Percentiles rank a stretch among this genome's conserved stretches.
Conservation (phyloP, 2,329 filamentous ascomycete genomes). For the Diaporthe sp. region DNA sequence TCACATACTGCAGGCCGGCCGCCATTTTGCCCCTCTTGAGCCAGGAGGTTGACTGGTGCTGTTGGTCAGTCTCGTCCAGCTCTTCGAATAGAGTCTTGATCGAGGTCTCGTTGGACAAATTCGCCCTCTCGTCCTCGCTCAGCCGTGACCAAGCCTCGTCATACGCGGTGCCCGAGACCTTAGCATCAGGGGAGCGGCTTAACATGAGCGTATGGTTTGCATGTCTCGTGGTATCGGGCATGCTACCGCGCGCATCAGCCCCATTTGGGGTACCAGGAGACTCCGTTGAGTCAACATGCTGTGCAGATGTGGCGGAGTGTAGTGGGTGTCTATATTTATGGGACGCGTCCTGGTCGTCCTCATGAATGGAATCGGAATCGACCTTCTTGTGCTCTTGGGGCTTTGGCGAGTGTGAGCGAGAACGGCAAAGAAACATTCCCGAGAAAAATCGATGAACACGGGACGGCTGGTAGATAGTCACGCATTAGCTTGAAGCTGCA, state of each 20-base stretch:
- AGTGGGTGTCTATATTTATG: background rate
- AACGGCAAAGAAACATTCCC: background rate
- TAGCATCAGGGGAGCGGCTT: background rate
- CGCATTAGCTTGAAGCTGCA: background rate
- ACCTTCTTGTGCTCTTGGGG: background rate
- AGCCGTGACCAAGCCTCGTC: conserved; percentile 6
- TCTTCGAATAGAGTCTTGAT: background rate
- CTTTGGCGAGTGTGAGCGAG: background rate
- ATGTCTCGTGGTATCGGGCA: background rate
- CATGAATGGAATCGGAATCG: background rate
- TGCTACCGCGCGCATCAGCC: background rate
- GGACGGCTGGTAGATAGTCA: background rate
- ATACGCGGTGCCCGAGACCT: conserved; percentile 10
- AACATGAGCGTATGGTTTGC: background rate
- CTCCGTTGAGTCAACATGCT: background rate
- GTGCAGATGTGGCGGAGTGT: background rate
- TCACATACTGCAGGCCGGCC: conserved; percentile 7
- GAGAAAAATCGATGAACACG: background rate
- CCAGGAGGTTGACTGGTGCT: conserved; percentile 11
- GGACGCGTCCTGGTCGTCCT: background rate
- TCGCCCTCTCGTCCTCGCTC: background rate
- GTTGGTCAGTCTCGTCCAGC: conserved; percentile 15
- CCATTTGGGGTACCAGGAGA: background rate
- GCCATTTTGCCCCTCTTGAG: conserved; percentile 26
- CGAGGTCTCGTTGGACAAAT: background rate